phyloP scores from a whole-genome alignment of 768 basidiomycete species.

The Plicaturopsis crispa region DNA sequence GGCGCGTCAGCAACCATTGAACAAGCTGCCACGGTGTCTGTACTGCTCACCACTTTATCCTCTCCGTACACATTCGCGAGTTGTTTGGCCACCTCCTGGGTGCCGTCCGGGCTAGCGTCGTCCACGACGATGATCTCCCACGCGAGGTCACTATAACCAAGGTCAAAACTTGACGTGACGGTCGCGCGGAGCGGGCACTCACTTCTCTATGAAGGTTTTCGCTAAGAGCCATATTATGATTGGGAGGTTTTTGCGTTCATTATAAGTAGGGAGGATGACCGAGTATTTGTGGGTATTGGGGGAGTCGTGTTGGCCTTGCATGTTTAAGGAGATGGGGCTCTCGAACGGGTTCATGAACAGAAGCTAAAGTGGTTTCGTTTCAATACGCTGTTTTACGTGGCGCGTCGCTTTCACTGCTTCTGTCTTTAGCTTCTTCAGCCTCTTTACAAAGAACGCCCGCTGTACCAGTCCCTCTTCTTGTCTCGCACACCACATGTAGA shows the following conservation, averaged over 20 bases:
- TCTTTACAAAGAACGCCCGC: too few relatives aligned
- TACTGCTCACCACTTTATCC: slow-evolving; percentile 62
- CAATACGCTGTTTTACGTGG: too few relatives aligned
- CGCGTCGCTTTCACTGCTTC: too few relatives aligned
- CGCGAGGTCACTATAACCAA: slow-evolving; percentile 46
- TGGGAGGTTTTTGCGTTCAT: slow-evolving; percentile 88
- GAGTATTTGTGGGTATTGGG: slow-evolving; percentile 73
- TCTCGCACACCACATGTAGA: too few relatives aligned
- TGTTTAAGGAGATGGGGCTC: slow-evolving; percentile 40
- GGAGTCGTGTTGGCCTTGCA: slow-evolving; percentile 42
- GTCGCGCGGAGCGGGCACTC: slow-evolving; percentile 18
- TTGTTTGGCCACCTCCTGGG: slow-evolving; percentile 80
- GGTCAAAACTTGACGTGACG: slow-evolving; percentile 5
- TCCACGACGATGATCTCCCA: slow-evolving; percentile 93
- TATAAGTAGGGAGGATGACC: slow-evolving; percentile 91
- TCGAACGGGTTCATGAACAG: slow-evolving; percentile 26
- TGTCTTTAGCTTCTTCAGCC: too few relatives aligned
- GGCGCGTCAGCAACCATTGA: slow-evolving; percentile 3
- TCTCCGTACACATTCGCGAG: slow-evolving; percentile 76
- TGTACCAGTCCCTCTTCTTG: too few relatives aligned
- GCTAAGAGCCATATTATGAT: slow-evolving; percentile 83
- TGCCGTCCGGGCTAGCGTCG: slow-evolving; percentile 89
- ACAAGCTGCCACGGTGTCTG: slow-evolving; percentile 7
- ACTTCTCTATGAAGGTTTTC: slow-evolving; percentile 72
- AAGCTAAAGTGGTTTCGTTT: background rate